Evolutionary conservation across 768 basidiomycete genomes (phyloP), one percentile per base, ranked within the genome.

Genomic region (Cantharellus anzutake): DNA sequence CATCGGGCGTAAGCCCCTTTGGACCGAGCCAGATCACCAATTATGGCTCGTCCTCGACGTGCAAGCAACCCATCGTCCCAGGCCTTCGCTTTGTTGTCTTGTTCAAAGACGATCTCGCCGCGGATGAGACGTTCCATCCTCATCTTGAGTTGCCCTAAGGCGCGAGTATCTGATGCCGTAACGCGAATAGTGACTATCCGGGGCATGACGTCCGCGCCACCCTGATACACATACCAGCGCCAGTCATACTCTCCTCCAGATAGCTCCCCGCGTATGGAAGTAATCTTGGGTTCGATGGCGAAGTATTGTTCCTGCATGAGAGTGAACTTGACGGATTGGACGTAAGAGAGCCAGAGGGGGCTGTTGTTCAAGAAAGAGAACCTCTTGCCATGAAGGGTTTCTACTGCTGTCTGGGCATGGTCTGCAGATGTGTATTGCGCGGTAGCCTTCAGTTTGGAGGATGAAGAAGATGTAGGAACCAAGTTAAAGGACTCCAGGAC

Each of bases 1-100:
- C 72, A 69, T 51, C 86, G 74, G 38, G 68, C 65, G 29, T 84
- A 69, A 0, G 69, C 72, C 0, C 70, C 68, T 52, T 75, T 65
- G 5, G 63, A 60, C 1, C 60, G 61, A 59, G 78, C 72, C 5
- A 86, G 59, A 0, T 71, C 66, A 0, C 70, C 64, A 53, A 88
- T 58, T 66, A 76, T 86, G 0, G 11, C 69, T 29, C 61, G 59
- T 44, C 76, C 74, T 60, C 72, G 74, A n/a, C 70, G 56, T n/a
- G 69, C 67, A 14, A 73, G 70, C 60, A 80, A 73, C 41, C 51
- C 41, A 34, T 74, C 73, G 56, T 77, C 74, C 78, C 80, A 80
- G 2, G 74, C 60, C 1, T 48, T 48, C 44, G 11, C 44, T 29
- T 29, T 29, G 1, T 29, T 29, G 44, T 48, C 44, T 11, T 48